A percentile compares a stretch with the other conserved stretches of the same genome.
phyloP scores from a whole-genome alignment of 2,329 filamentous ascomycete genomes.

The Microsporum audouinii region DNA sequence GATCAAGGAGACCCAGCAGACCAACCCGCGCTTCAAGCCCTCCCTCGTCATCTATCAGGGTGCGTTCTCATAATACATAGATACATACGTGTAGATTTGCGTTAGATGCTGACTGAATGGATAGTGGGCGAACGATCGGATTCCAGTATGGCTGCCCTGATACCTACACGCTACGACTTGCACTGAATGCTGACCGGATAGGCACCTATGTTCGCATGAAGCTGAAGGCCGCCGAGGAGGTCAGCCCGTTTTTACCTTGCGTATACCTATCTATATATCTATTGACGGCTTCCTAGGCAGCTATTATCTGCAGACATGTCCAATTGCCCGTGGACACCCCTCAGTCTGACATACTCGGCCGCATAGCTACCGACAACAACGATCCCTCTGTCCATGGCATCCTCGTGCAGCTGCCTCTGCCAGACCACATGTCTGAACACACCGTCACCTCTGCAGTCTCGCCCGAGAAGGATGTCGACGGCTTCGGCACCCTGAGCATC shows the following conservation, averaged over 20 bases:
- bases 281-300: slow-evolving; percentile 50
- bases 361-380: slow-evolving; percentile 73
- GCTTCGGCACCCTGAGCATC: slow-evolving; percentile 88
- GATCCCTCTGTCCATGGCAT: slow-evolving; percentile 80
- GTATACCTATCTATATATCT: neutral
- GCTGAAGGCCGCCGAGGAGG: slow-evolving; percentile 88
- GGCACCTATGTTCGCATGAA: slow-evolving; percentile 99
- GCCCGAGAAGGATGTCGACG: slow-evolving; percentile 94
- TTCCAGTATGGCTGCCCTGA: slow-evolving; percentile 54
- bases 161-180: slow-evolving; percentile 5
- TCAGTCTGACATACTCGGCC: slow-evolving; percentile 74
- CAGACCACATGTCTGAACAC: slow-evolving; percentile 82
- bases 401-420: slow-evolving; percentile 84
- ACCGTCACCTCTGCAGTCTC: slow-evolving; percentile 78
- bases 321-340: slow-evolving; percentile 71
- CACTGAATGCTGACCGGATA: slow-evolving; percentile 30
- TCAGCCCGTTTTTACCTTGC: slow-evolving; percentile 28
- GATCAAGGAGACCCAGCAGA: slow-evolving; percentile 68
- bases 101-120: slow-evolving; percentile 5
- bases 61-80: slow-evolving; percentile 32
- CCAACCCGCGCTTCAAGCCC: slow-evolving; percentile 79
- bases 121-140: slow-evolving; percentile 85
- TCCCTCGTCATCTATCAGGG: slow-evolving; percentile 91
- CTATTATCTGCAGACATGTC: slow-evolving; percentile 76
- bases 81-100: too few relatives aligned